These are phyloP conservation scores for Caryopteris hybrid DNA, from an alignment of 305 asterid genomes.

Conservation along the genomic window DNA sequence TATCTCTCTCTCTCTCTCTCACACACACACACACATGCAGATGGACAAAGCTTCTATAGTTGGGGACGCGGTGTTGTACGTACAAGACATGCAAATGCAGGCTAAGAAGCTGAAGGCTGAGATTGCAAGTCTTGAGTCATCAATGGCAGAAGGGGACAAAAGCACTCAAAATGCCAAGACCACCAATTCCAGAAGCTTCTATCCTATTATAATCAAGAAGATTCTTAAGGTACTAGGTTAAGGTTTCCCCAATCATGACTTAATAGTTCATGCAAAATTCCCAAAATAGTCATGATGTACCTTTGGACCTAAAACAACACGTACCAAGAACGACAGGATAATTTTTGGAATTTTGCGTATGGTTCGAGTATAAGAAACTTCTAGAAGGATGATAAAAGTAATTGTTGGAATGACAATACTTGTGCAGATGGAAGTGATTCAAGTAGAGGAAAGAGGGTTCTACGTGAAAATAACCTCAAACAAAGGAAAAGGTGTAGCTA, in stretches of 20 bases:
- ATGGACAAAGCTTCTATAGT: constrained; percentile 94
- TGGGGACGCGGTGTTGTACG: constrained; percentile 68
- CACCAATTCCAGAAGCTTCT: constrained; percentile 7
- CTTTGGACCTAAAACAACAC: too few relatives aligned
- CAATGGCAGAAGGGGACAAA: constrained; percentile 16
- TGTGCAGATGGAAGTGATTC: constrained; percentile 61
- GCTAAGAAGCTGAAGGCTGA: constrained; percentile 59
- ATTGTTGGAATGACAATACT: too few relatives aligned
- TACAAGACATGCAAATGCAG: constrained; percentile 67
- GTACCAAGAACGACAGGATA: too few relatives aligned
- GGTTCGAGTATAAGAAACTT: too few relatives aligned
- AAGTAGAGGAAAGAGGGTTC: constrained; percentile 55
- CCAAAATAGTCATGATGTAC: too few relatives aligned
- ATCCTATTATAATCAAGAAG: constrained; percentile 41
- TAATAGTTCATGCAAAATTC: too few relatives aligned
- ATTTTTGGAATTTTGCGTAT: too few relatives aligned
- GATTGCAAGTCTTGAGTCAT: constrained; percentile 45
- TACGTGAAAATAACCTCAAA: constrained; percentile 48
- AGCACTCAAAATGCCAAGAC: constrained; percentile 19
- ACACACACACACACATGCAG: constrained; percentile 42
- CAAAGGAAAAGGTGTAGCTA: constrained; percentile 55
- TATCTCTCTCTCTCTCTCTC: neutral
- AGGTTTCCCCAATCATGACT: too few relatives aligned
- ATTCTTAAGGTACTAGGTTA: constrained; percentile 62
- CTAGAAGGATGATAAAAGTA: neutral